A percentile compares a stretch with the other conserved stretches of the same genome.
These are phyloP conservation scores for Tuber brumale DNA, from an alignment of 495 filamentous ascomycete species.

Conservation along the genomic window DNA sequence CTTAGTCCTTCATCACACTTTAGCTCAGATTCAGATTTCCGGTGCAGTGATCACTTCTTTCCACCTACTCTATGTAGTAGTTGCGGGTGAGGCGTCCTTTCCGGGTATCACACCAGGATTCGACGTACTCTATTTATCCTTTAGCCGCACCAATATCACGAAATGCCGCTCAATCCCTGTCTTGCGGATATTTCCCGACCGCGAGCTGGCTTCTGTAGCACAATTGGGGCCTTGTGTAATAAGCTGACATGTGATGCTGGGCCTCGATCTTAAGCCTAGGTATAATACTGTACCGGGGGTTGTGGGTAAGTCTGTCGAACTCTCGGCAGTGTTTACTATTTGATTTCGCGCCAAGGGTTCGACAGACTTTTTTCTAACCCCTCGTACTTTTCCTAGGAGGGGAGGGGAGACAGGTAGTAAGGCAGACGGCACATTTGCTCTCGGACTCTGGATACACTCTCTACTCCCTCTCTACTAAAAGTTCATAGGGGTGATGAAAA, in stretches of 20 bases:
- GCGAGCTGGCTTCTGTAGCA: background rate
- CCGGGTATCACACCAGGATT: background rate
- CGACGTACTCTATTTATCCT: background rate
- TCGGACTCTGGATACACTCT: background rate
- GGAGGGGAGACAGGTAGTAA: background rate
- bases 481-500: background rate
- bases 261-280: background rate
- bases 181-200: too few relatives aligned
- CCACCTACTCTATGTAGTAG: background rate
- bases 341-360: too few relatives aligned
- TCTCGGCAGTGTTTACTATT: too few relatives aligned
- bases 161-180: background rate
- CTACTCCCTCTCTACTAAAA: background rate
- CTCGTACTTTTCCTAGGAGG: background rate
- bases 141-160: too few relatives aligned
- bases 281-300: too few relatives aligned
- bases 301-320: too few relatives aligned
- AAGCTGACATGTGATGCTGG: background rate
- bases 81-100: too few relatives aligned
- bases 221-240: background rate
- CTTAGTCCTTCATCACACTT: background rate
- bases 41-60: background rate
- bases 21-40: background rate
- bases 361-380: too few relatives aligned
- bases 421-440: background rate